A percentile compares a stretch with the other conserved stretches of the same genome.
These are phyloP conservation scores for Neurospora discreta DNA, from an alignment of 495 filamentous ascomycete species.

Conservation along the genomic window DNA sequence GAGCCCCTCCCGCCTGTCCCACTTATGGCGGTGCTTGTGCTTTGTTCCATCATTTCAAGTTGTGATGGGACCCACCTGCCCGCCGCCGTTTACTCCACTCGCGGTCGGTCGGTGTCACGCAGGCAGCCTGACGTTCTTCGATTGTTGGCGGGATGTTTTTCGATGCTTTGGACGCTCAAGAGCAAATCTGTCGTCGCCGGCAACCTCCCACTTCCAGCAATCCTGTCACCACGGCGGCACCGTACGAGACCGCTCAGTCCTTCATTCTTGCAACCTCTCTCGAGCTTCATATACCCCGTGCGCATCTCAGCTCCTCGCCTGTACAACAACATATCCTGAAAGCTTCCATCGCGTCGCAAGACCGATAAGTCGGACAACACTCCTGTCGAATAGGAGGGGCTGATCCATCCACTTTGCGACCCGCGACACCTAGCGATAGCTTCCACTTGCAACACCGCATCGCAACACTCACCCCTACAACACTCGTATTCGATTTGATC, in stretches of 20 bases:
- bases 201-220: neutral
- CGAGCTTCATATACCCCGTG: slow-evolving; percentile 3
- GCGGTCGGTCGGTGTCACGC: slow-evolving; percentile 1
- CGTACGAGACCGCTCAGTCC: neutral
- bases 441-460: neutral
- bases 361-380: neutral
- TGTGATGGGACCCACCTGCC: neutral
- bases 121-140: slow-evolving; percentile 17
- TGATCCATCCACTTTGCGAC: slow-evolving; percentile 3
- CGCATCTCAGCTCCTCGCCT: neutral
- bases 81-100: neutral
- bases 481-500: neutral
- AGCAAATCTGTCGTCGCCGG: slow-evolving; percentile 6
- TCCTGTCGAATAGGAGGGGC: slow-evolving; percentile 8
- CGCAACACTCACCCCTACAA: neutral
- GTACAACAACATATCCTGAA: neutral
- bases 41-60: no score
- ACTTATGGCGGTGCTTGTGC: neutral
- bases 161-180: neutral
- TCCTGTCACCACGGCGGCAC: neutral
- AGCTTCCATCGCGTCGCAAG: neutral
- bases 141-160: neutral
- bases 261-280: slow-evolving; percentile 1
- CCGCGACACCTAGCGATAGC: neutral
- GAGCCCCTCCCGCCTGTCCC: neutral